phyloP scores from a whole-genome alignment of 1,284 basidiomycete species.

The Polyporus tsugae region DNA sequence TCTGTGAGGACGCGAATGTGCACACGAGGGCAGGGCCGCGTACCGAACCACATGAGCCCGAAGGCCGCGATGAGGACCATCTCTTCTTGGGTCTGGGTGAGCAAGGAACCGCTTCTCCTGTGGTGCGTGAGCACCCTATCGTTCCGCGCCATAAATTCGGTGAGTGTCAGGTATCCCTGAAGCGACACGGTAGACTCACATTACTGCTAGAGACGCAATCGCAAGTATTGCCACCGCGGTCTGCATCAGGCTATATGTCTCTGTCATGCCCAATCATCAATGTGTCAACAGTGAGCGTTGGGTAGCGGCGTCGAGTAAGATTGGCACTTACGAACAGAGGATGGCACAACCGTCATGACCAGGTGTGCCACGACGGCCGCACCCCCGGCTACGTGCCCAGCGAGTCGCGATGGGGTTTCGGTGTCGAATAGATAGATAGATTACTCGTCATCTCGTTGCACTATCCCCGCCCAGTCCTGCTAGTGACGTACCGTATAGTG shows the following conservation, averaged over 20 bases:
- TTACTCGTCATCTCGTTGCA: slow-evolving; percentile 3
- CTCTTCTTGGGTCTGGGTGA: slow-evolving; percentile 76
- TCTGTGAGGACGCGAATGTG: neutral
- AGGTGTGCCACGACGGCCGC: slow-evolving; percentile 35
- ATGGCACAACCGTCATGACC: slow-evolving; percentile 31
- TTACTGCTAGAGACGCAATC: slow-evolving; percentile 64
- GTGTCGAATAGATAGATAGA: neutral
- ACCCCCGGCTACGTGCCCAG: slow-evolving; percentile 16
- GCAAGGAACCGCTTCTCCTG: slow-evolving; percentile 57
- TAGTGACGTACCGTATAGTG: slow-evolving; percentile 27
- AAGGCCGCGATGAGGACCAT: slow-evolving; percentile 72
- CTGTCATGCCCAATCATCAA: slow-evolving; percentile 44
- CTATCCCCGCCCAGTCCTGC: neutral
- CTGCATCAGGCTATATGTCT: slow-evolving; percentile 74
- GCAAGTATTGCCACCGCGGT: slow-evolving; percentile 75
- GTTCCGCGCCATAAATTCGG: slow-evolving; percentile 16
- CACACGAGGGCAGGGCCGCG: slow-evolving; percentile 32
- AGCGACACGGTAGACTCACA: slow-evolving; percentile 54
- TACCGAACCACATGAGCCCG: slow-evolving; percentile 78
- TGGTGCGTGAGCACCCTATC: slow-evolving; percentile 71
- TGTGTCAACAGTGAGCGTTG: too few relatives aligned
- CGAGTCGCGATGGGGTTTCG: neutral
- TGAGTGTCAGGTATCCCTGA: slow-evolving; percentile 11
- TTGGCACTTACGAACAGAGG: slow-evolving; percentile 33
- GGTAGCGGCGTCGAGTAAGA: neutral